Evolutionary conservation across 108 stramenopile species (phyloP).

Genomic region (Cyclotella choctawhatcheeana): DNA sequence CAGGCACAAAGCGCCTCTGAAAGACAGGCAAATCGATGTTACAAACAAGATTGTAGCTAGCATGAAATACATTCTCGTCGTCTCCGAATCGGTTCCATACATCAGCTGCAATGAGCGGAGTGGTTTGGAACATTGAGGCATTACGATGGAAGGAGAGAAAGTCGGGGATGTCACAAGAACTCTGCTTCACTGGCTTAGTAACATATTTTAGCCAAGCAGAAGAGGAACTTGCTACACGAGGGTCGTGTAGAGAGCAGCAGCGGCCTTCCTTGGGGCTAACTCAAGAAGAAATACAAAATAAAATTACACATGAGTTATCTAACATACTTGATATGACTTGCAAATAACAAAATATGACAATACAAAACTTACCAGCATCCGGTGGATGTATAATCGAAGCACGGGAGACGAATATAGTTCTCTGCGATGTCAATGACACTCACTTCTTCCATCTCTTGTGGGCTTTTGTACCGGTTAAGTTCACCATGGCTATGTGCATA

Average conservation of each 20-base stretch:
- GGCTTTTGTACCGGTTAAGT: not conserved
- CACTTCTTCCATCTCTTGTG: not conserved
- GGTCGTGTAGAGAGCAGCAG: conserved; percentile 30
- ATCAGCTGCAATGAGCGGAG: conserved; percentile 19
- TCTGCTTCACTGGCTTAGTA: conserved; percentile 21
- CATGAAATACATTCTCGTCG: conserved; percentile 7
- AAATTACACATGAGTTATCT: not conserved
- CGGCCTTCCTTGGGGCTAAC: conserved; percentile 21
- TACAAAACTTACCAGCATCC: not conserved
- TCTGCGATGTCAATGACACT: not conserved
- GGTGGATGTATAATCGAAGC: not conserved
- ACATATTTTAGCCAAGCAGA: not conserved
- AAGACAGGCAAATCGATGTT: conserved; percentile 11
- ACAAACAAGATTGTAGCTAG: conserved; percentile 13
- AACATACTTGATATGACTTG: not conserved
- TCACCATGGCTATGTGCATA: not conserved
- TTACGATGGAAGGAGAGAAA: conserved; percentile 16
- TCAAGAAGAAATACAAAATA: not conserved
- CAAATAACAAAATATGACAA: not conserved
- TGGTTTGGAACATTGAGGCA: conserved; percentile 1
- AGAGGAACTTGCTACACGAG: conserved; percentile 3
- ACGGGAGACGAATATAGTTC: not conserved
- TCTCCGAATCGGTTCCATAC: conserved; percentile 19
- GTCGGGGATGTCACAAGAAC: conserved; percentile 8
- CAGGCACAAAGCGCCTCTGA: not conserved